Percentiles rank a stretch among this genome's conserved stretches.
Conservation (phyloP, 306 rosid genomes). For the Luffa acutangula region DNA sequence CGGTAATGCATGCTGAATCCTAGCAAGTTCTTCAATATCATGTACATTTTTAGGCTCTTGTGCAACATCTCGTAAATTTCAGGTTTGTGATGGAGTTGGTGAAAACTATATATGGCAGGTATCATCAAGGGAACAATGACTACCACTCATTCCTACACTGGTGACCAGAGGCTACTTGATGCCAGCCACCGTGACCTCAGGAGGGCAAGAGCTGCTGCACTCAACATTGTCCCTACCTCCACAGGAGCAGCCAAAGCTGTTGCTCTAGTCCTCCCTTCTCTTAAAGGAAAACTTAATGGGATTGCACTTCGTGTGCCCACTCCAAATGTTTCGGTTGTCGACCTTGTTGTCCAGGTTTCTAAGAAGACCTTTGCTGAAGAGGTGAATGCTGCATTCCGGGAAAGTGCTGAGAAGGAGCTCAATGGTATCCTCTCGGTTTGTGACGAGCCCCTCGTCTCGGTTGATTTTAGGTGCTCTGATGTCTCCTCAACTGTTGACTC, state of each 20-base stretch:
- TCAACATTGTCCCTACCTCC: conserved; percentile 92
- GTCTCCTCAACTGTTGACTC: conserved; percentile 96
- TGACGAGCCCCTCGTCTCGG: conserved; percentile 95
- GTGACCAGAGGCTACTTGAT: conserved; percentile 95
- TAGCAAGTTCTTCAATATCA: not conserved
- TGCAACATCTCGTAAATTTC: not conserved
- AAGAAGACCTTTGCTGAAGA: conserved; percentile 95
- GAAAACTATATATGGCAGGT: conserved; percentile 23
- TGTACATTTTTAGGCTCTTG: not conserved
- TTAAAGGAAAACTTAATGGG: conserved; percentile 88
- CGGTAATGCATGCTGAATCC: conserved; percentile 30
- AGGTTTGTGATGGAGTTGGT: not conserved
- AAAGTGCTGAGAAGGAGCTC: conserved; percentile 72
- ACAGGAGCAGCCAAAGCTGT: conserved; percentile 99
- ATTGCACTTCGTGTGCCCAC: conserved; percentile 97
- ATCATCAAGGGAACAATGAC: conserved; percentile 99
- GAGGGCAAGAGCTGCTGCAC: conserved; percentile 93
- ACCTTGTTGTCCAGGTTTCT: conserved; percentile 85
- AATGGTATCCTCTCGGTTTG: conserved; percentile 71
- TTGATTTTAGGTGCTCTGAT: conserved; percentile 84
- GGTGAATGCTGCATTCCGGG: conserved; percentile 87
- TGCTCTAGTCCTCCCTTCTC: conserved; percentile 83
- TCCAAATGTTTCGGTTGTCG: conserved; percentile 92
- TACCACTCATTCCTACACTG: conserved; percentile 95
- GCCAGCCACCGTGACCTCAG: conserved; percentile 98